Evolutionary conservation across 495 filamentous ascomycete species (phyloP).

Genomic region (Lasiosphaeria miniovina): DNA sequence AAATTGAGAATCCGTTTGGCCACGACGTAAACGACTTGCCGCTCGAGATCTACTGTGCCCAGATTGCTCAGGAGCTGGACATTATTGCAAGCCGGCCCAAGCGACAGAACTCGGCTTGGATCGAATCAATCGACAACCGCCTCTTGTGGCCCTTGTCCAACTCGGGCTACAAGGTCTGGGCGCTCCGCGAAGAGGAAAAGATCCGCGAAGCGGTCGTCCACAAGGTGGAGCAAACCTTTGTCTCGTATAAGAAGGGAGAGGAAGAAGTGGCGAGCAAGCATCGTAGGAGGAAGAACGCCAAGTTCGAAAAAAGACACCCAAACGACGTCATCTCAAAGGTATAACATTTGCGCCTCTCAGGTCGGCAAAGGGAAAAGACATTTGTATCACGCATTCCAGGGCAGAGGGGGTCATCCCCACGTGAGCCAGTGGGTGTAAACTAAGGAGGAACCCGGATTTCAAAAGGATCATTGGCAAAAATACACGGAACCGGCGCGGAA

Average conservation of each 20-base stretch:
- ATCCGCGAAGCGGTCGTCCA: slow-evolving; percentile 40
- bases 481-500: no score
- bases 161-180: slow-evolving; percentile 59
- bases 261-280: not conserved
- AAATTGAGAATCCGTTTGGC: slow-evolving; percentile 90
- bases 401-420: no score
- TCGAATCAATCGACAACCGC: slow-evolving; percentile 55
- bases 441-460: no score
- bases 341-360: no score
- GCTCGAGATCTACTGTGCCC: slow-evolving; percentile 71
- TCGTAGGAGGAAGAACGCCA: not conserved
- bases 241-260: slow-evolving; percentile 24
- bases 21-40: slow-evolving; percentile 84
- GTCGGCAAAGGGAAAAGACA: no score
- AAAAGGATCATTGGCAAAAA: no score
- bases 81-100: slow-evolving; percentile 60
- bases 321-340: not conserved
- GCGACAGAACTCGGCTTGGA: slow-evolving; percentile 56
- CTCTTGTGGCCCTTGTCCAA: slow-evolving; percentile 67
- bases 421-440: no score
- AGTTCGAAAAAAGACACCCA: not conserved
- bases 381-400: no score
- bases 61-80: slow-evolving; percentile 70
- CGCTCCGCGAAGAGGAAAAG: slow-evolving; percentile 48
- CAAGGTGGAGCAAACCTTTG: slow-evolving; percentile 38